These are phyloP conservation scores for Rosa rugosa DNA, from an alignment of 306 rosid species.

Conservation along the genomic window DNA sequence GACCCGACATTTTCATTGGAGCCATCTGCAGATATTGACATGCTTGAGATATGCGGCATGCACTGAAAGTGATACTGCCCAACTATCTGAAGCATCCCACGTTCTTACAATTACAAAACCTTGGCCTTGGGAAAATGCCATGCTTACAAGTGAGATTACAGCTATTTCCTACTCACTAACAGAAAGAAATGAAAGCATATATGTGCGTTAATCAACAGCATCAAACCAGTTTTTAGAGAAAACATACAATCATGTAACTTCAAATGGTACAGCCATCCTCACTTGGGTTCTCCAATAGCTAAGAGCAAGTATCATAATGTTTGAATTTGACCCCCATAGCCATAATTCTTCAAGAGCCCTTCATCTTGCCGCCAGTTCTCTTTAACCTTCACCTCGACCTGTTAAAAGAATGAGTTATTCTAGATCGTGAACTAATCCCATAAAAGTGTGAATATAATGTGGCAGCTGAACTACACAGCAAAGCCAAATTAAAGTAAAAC, in stretches of 20 bases:
- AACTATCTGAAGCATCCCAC: conserved; percentile 9
- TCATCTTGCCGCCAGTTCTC: conserved; percentile 97
- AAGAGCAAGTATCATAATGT: conserved; percentile 35
- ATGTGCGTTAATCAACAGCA: not conserved
- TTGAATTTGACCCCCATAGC: conserved; percentile 81
- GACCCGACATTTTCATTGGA: not conserved
- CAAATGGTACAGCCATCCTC: not conserved
- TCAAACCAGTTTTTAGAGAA: not conserved
- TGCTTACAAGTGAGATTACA: conserved; percentile 7
- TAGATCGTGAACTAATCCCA: not conserved
- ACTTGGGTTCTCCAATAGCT: not conserved
- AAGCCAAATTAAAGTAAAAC: not conserved
- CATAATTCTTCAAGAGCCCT: conserved; percentile 71
- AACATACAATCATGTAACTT: not conserved
- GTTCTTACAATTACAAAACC: conserved; percentile 10
- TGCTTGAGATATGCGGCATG: not conserved
- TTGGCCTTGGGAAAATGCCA: conserved; percentile 20
- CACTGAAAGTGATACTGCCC: conserved; percentile 2
- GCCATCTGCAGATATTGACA: not conserved
- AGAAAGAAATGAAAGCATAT: not conserved
- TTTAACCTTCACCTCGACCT: conserved; percentile 89
- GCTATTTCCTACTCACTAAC: conserved; percentile 1
- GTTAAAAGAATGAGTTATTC: conserved; percentile 33
- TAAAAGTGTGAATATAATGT: not conserved
- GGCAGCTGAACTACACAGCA: conserved; percentile 4